phyloP scores from a whole-genome alignment of 352 stramenopile species.

The Phytophthora ramorum region DNA sequence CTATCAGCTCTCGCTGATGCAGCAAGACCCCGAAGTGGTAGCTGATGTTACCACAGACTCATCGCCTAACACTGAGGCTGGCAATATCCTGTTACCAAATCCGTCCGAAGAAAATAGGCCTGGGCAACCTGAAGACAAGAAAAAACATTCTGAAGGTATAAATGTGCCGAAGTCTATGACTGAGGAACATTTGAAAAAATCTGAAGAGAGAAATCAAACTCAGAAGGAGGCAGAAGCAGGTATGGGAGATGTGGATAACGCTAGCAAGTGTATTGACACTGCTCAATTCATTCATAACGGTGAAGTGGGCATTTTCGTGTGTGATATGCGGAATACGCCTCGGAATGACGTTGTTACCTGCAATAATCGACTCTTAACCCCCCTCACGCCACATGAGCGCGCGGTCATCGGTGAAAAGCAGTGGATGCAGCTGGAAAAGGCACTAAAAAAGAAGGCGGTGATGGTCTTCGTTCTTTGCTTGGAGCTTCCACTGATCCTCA shows the following conservation, averaged over 20 bases:
- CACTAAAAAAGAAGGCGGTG: slow-evolving; percentile 71
- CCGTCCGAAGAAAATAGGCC: neutral
- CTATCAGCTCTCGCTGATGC: slow-evolving; percentile 67
- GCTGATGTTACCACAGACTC: neutral
- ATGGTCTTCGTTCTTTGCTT: slow-evolving; percentile 68
- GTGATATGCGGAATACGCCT: slow-evolving; percentile 52
- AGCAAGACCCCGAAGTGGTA: neutral
- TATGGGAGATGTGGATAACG: neutral
- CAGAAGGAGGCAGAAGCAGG: slow-evolving; percentile 6
- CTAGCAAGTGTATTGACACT: slow-evolving; percentile 11
- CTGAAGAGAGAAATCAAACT: neutral
- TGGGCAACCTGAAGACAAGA: neutral
- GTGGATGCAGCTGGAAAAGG: slow-evolving; percentile 72
- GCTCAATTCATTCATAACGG: slow-evolving; percentile 50
- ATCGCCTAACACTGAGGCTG: neutral
- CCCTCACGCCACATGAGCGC: slow-evolving; percentile 57
- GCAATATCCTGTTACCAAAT: neutral
- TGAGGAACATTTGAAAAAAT: neutral
- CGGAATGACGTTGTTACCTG: slow-evolving; percentile 64
- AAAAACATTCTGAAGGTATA: neutral
- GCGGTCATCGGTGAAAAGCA: slow-evolving; percentile 71
- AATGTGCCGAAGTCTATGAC: neutral
- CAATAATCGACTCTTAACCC: slow-evolving; percentile 58
- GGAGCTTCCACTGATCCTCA: slow-evolving; percentile 74
- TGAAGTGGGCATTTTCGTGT: slow-evolving; percentile 71